Percentiles rank a stretch among this genome's conserved stretches.
phyloP scores from a whole-genome alignment of 257 asterid species.

The Gardenia jasminoides region DNA sequence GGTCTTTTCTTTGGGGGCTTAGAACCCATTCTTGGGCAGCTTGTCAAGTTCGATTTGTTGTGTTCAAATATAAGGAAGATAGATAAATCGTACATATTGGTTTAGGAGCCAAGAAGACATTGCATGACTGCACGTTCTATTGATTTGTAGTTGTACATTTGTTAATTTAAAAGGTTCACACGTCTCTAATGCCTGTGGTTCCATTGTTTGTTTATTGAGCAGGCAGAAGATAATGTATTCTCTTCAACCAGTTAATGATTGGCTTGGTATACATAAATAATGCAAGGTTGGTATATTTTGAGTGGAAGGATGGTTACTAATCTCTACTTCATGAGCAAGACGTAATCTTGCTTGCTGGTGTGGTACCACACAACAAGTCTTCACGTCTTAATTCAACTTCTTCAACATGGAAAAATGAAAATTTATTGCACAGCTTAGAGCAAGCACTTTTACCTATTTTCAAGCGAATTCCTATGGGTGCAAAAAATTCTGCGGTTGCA shows the following conservation, averaged over 20 bases:
- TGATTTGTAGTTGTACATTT: neutral
- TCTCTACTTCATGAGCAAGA: neutral
- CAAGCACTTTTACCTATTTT: too few species aligned
- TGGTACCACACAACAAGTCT: neutral
- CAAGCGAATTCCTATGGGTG: too few species aligned
- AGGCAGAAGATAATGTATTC: neutral
- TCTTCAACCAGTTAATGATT: neutral
- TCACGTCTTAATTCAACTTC: neutral
- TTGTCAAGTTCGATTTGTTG: neutral
- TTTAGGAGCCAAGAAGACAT: slow-evolving; percentile 4
- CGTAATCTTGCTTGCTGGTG: neutral
- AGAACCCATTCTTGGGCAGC: slow-evolving; percentile 37
- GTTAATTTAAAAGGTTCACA: slow-evolving; percentile 5
- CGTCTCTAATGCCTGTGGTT: slow-evolving; percentile 12
- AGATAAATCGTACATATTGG: neutral
- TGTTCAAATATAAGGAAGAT: neutral
- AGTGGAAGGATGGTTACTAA: slow-evolving; percentile 2
- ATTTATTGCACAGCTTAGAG: too few species aligned
- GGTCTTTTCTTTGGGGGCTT: slow-evolving; percentile 33
- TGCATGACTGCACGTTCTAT: slow-evolving; percentile 24
- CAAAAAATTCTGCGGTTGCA: too few species aligned
- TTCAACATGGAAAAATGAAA: neutral
- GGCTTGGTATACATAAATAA: neutral
- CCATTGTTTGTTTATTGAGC: neutral
- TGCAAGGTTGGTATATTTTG: neutral